Evolutionary conservation across 306 rosid genomes (phyloP).

Genomic region (Trifolium pratense): DNA sequence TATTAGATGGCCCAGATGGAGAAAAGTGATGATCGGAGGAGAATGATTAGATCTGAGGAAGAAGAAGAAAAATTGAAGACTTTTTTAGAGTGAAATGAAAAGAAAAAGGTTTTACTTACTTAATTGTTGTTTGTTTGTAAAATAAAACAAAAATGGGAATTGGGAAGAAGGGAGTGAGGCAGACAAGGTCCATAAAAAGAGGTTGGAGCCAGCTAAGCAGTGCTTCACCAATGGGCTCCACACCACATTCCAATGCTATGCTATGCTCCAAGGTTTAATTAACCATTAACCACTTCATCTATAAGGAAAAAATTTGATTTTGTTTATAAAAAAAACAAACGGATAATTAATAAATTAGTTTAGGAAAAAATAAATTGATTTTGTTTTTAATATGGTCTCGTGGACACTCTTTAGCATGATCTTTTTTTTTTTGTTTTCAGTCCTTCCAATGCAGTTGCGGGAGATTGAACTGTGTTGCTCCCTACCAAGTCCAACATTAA

Average conservation of each 20-base stretch:
- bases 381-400: too few relatives aligned
- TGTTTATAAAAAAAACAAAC: too few relatives aligned
- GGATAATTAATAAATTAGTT: too few relatives aligned
- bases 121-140: too few relatives aligned
- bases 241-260: conserved; percentile 20
- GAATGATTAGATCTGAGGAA: conserved; percentile 61
- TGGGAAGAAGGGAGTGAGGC: conserved; percentile 28
- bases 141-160: not conserved
- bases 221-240: conserved; percentile 83
- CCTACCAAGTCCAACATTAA: too few relatives aligned
- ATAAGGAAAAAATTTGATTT: too few relatives aligned
- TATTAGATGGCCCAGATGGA: conserved; percentile 14
- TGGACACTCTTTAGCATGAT: too few relatives aligned
- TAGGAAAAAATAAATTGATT: too few relatives aligned
- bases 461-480: too few relatives aligned
- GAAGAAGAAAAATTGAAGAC: not conserved
- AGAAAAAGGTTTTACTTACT: not conserved
- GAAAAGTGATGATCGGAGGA: conserved; percentile 50
- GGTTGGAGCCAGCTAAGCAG: conserved; percentile 93
- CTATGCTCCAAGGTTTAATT: not conserved
- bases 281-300: too few relatives aligned
- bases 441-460: too few relatives aligned
- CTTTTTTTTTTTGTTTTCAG: too few relatives aligned
- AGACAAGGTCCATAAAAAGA: conserved; percentile 74
- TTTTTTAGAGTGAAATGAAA: not conserved